Evolutionary conservation across 352 stramenopile genomes (phyloP), one percentile per base, ranked within the genome.

Genomic region (Globisporangium mamillatum): DNA sequence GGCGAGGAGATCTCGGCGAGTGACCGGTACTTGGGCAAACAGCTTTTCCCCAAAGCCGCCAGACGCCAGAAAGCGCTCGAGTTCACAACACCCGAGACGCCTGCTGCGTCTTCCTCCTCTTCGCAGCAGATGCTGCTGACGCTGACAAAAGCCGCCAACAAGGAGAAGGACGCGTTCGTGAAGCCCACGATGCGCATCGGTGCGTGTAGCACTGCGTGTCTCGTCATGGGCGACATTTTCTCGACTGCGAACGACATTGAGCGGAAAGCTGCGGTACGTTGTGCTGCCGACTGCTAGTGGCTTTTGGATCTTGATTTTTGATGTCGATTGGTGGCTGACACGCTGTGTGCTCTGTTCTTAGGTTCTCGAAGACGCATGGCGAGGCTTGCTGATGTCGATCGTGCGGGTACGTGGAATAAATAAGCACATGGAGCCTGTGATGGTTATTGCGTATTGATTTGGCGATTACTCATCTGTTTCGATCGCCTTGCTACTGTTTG

Each of bases 311-410:
- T 48, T 58, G 25, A 22, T 32, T 48, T 22, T 24, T n/a, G 32
- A 8, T 59, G 14, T 57, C 41, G 32, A 56, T 12, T 55, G 3
- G 48, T 14, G 20, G 1, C 6, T 55, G 48, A 55, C 24, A 36
- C 32, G 27, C 7, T 22, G 3, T 22, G 18, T 60, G 55, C 3
- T 8, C 32, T 10, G 32, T 46, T 4, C 5, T 62, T 18, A 90
- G 86, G 65, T 80, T 2, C 59, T 92, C 24, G 81, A 94, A 18
- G 75, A 80, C 12, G 75, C 76, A 5, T 94, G 86, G 86, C 59
- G 71, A 14, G 69, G 56, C 1, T 66, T 92, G n/a, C 75, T 94
- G 8, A 60, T 75, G 4, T 75, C 73, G 1, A 78, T 92, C 50
- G 79, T 90, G 57, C 80, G 84, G 70, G 85, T 89, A 22, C 27